These are phyloP conservation scores for Coniochaeta hoffmannii DNA, from an alignment of 2,329 filamentous ascomycete species.

Conservation along the genomic window DNA sequence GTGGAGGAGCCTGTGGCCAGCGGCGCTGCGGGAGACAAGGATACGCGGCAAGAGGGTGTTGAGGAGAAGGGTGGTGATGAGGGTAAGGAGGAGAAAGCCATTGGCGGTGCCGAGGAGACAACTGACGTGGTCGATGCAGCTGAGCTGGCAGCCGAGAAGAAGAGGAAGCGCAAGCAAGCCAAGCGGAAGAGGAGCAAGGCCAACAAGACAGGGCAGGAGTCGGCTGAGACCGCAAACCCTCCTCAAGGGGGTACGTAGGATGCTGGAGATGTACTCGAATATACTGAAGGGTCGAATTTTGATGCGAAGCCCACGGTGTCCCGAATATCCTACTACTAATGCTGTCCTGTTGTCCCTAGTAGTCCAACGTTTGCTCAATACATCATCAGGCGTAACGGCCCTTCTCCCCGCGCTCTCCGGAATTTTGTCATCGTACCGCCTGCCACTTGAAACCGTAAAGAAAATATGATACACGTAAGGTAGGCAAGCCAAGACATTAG, in stretches of 20 bases:
- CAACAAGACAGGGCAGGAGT: neutral
- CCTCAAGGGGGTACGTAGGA: neutral
- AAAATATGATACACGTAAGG: no score
- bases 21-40: slow-evolving; percentile 12
- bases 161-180: slow-evolving; percentile 5
- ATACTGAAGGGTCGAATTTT: neutral
- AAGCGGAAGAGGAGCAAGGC: neutral
- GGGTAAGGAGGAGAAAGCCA: neutral
- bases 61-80: slow-evolving; percentile 1
- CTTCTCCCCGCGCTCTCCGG: neutral
- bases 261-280: neutral
- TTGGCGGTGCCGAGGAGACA: neutral
- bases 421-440: neutral
- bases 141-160: slow-evolving; percentile 4
- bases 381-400: neutral
- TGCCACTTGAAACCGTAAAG: no score
- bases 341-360: neutral
- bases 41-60: slow-evolving; percentile 15
- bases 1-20: neutral
- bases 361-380: neutral
- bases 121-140: neutral
- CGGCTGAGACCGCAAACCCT: neutral
- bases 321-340: neutral
- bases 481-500: no score
- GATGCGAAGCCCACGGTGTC: neutral